These are phyloP conservation scores for Cladophialophora chaetospira DNA, from an alignment of 2,329 filamentous ascomycete species.

Conservation along the genomic window DNA sequence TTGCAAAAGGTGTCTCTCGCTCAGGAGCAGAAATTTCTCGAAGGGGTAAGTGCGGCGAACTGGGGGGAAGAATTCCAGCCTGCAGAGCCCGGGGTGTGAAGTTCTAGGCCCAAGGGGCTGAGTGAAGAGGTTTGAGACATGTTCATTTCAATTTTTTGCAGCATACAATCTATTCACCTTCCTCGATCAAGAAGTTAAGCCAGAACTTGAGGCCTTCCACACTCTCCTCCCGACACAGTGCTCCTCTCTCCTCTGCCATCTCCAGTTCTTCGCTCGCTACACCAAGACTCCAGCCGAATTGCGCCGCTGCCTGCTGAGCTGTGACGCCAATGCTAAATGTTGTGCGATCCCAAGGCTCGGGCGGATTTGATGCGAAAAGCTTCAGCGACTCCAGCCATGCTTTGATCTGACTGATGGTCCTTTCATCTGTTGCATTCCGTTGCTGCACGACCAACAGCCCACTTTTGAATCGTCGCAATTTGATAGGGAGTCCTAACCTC, in stretches of 20 bases:
- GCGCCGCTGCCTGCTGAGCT: conserved; percentile 82
- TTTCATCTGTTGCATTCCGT: conserved; percentile 84
- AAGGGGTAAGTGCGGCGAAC: conserved; percentile 23
- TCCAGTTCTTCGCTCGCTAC: conserved; percentile 94
- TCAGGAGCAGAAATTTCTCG: conserved; percentile 6
- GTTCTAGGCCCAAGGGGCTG: neutral
- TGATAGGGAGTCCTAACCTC: conserved; percentile 79
- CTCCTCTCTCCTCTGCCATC: conserved; percentile 92
- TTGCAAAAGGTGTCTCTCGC: no score
- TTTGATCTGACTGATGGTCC: conserved; percentile 75
- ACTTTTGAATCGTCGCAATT: conserved; percentile 84
- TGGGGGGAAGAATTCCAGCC: no score
- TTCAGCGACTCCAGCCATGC: conserved; percentile 77
- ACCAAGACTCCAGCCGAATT: conserved; percentile 95
- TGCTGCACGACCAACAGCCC: conserved; percentile 93
- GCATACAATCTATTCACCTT: conserved; percentile 21
- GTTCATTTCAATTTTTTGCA: neutral
- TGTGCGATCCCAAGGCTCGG: conserved; percentile 71
- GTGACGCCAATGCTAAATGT: conserved; percentile 82
- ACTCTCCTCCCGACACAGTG: conserved; percentile 85
- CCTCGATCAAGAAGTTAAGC: conserved; percentile 65
- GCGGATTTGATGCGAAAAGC: conserved; percentile 50
- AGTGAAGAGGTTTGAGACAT: neutral
- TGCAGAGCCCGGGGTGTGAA: conserved; percentile 2
- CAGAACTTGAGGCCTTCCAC: conserved; percentile 91